phyloP scores from a whole-genome alignment of 1,284 basidiomycete genomes.

The Athelia sp. region DNA sequence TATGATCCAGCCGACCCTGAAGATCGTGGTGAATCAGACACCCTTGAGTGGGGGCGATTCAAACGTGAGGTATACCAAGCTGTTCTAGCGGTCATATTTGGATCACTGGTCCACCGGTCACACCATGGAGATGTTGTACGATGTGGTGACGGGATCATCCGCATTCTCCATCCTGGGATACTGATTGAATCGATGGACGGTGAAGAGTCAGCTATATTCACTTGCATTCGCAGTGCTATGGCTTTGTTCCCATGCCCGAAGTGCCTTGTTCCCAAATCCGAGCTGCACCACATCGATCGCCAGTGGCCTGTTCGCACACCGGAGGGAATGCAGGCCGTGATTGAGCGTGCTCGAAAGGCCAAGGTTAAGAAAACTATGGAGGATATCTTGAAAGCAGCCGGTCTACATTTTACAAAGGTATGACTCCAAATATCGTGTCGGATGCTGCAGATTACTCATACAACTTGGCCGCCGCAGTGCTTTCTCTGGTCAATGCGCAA shows the following conservation, averaged over 20 bases:
- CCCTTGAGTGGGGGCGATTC: conserved; percentile 17
- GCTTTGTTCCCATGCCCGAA: conserved; percentile 23
- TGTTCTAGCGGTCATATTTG: conserved; percentile 16
- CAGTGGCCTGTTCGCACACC: conserved; percentile 12
- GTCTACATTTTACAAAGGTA: conserved; percentile 22
- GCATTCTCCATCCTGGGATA: conserved; percentile 21
- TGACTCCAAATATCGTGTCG: neutral
- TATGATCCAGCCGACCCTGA: conserved; percentile 16
- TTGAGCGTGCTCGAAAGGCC: conserved; percentile 8
- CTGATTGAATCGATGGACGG: conserved; percentile 23
- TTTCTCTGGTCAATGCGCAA: neutral
- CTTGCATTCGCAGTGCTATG: conserved; percentile 14
- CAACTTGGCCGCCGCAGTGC: conserved; percentile 9
- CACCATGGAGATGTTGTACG: conserved; percentile 17
- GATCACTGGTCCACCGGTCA: conserved; percentile 11
- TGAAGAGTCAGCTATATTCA: conserved; percentile 22
- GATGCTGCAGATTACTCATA: conserved; percentile 9
- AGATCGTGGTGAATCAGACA: conserved; percentile 10
- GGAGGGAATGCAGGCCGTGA: conserved; percentile 11
- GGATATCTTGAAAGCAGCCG: conserved; percentile 16
- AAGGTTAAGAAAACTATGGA: conserved; percentile 10
- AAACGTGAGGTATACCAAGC: conserved; percentile 22
- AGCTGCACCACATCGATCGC: conserved; percentile 12
- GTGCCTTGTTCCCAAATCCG: conserved; percentile 17
- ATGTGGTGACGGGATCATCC: conserved; percentile 16